These are phyloP conservation scores for Cystobasidium slooffiae DNA, from an alignment of 1,284 basidiomycete species.

Conservation along the genomic window DNA sequence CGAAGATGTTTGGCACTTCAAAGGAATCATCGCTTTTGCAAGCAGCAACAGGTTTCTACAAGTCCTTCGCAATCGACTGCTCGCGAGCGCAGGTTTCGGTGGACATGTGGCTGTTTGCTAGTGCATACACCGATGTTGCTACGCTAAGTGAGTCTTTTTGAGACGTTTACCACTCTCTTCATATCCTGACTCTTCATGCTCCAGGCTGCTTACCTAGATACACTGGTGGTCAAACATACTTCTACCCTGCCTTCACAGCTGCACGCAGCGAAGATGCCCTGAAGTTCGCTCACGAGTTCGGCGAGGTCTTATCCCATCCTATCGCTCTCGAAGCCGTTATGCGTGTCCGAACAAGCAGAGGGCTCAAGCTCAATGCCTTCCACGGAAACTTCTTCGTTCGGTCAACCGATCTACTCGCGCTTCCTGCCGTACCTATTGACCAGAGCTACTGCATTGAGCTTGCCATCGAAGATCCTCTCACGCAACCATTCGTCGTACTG, in stretches of 20 bases:
- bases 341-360: slow-evolving; percentile 92
- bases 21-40: slow-evolving; percentile 91
- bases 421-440: slow-evolving; percentile 95
- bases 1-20: slow-evolving; percentile 90
- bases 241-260: slow-evolving; percentile 98
- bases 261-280: slow-evolving; percentile 90
- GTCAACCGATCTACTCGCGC: slow-evolving; percentile 92
- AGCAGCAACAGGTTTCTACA: slow-evolving; percentile 88
- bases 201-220: slow-evolving; percentile 90
- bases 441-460: slow-evolving; percentile 97
- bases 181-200: slow-evolving; percentile 28
- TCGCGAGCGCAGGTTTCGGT: slow-evolving; percentile 96
- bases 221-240: slow-evolving; percentile 97
- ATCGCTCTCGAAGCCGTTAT: slow-evolving; percentile 97
- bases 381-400: slow-evolving; percentile 99
- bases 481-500: slow-evolving; percentile 88
- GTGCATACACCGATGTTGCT: slow-evolving; percentile 93
- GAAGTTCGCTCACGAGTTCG: slow-evolving; percentile 98
- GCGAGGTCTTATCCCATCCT: slow-evolving; percentile 86
- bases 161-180: neutral
- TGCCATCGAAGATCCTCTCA: slow-evolving; percentile 94
- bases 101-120: slow-evolving; percentile 98
- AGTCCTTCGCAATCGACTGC: slow-evolving; percentile 98
- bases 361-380: slow-evolving; percentile 96
- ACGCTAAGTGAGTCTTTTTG: slow-evolving; percentile 67